Evolutionary conservation across 352 stramenopile species (phyloP), one percentile per base, ranked within the genome.

Genomic region (Phytophthora sp.): DNA sequence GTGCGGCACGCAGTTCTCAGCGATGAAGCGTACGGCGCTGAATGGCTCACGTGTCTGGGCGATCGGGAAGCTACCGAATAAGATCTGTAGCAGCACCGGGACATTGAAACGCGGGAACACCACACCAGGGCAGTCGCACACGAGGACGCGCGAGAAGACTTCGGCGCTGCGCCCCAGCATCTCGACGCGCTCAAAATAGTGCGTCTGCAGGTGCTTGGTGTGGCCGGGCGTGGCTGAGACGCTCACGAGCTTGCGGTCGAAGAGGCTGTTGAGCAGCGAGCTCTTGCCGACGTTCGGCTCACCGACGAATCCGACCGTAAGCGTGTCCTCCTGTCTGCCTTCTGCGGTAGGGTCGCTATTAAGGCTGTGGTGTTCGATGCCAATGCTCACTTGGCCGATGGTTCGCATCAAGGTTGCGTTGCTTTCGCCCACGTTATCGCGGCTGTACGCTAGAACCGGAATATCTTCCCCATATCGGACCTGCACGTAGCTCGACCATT

Each of bases 251-350:
- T 93, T 95, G 55, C 81, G 78, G 6, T 70, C 80, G 39, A 93
- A 90, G 29, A 95, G 71, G 35, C 69, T 85, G 64, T 98, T 98
- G 72, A 99, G 97, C 21, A 99, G 69, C 23, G 91, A 98, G 60
- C 79, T 96, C 75, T 99, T 99, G 49, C 86, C 86, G 27, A 94
- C 86, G 57, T 99, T 99, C 5, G 98, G 97, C 75, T 99, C 99
- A n/a, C 98, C 98, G 38, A 99, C 93, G 38, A 99, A 91, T 9
- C 86, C 86, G 16, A 98, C 94, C 4, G 98, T 97, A 23, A 97
- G 93, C 38, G 98, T 75, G 27, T 89, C 89, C 7, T 84, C 93
- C 66, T 97, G 93, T 75, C 95, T 94, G 52, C 97, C 98, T 24
- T 98, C 76, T n/a, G 95, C 72, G 23, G 45, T 33, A 8, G 6